Base-by-base conservation (phyloP, 306 rosid species). In the Fragaria nilgerrensis region DNA sequence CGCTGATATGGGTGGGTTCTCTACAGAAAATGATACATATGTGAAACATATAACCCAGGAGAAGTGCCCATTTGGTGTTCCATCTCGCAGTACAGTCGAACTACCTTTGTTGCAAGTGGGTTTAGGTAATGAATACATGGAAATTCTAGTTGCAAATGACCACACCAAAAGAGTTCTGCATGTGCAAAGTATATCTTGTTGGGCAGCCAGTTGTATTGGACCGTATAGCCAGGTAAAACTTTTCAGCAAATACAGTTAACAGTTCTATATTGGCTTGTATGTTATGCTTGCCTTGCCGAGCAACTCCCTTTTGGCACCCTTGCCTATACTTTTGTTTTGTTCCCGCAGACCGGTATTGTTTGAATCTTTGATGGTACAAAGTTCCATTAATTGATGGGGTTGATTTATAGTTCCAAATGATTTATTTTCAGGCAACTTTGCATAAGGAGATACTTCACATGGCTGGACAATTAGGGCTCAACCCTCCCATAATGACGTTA, bases 201-300 rank as follows among this genome's bases (percentile, higher is more conserved):
- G 98, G 98, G 98, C 98, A 49, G 97, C 98, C 76, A 94, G 98
- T 90, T 90, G 96, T 89, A 94, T 94, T 86, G 98, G 98, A 83
- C 98, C 98, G 47, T 94, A 94, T 87, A 94, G 97, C 82, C 97
- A 94, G 96, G 98, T 94, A 81, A 68, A 27, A 43, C 75, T 68
- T 64, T 36, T 58, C 52, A 53, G 49, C 15, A 58, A 72, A 50
- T 27, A 50, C 75, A 48, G 9, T 32, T 32, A 32, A 36, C 47
- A 19, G 13, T 52, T 36, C 3, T 47, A 27, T 25, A 27, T 70
- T 49, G 75, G 27, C 19, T 49, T 71, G 43, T 9, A 70, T 47
- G 17, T 27, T 20, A 47, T 5, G 32, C 50, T 72, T 72, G 44
- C 66, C 62, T 32, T 72, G 58, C 74, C 48, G 16, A 72, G 5